A percentile compares a stretch with the other conserved stretches of the same genome.
Evolutionary conservation across 2,329 filamentous ascomycete genomes (phyloP).

Genomic region (Cercospora canescens): DNA sequence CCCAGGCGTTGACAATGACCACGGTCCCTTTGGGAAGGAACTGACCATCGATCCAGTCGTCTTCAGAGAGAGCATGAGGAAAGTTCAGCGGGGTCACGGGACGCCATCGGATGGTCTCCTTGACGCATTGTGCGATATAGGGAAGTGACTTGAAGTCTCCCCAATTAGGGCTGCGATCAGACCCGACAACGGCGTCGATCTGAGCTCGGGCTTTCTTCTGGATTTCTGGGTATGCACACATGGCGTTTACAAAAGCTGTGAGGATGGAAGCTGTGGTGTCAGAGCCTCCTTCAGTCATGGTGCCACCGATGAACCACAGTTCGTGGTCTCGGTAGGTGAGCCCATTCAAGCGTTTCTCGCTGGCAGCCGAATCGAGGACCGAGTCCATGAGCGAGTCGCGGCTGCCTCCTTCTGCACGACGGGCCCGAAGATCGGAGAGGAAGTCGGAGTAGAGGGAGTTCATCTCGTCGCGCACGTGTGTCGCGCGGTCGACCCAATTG

Average conservation of each 20-base stretch:
- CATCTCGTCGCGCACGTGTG: not conserved
- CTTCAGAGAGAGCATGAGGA: not conserved
- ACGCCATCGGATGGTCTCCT: not conserved
- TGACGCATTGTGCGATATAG: not conserved
- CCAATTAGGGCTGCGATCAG: not conserved
- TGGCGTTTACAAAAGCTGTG: not conserved
- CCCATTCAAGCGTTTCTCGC: conserved; percentile 15
- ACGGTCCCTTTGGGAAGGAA: not conserved
- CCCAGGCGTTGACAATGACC: not conserved
- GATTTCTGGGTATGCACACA: not conserved
- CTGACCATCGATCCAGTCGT: not conserved
- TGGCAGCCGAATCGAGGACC: conserved; percentile 40
- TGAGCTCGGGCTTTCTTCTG: not conserved
- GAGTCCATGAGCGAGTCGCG: conserved; percentile 42
- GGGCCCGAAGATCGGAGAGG: conserved; percentile 36
- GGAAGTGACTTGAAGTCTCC: not conserved
- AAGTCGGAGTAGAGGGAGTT: conserved; percentile 27
- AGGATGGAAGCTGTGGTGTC: not conserved
- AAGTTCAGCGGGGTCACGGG: not conserved
- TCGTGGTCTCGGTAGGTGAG: not conserved
- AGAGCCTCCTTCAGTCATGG: not conserved
- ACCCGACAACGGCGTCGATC: not conserved
- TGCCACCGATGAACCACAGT: not conserved
- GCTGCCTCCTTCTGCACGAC: conserved; percentile 29
- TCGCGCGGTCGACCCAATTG: not conserved